Base-by-base conservation (phyloP, 345 rosid species). In the Eucalyptus tenuipes region DNA sequence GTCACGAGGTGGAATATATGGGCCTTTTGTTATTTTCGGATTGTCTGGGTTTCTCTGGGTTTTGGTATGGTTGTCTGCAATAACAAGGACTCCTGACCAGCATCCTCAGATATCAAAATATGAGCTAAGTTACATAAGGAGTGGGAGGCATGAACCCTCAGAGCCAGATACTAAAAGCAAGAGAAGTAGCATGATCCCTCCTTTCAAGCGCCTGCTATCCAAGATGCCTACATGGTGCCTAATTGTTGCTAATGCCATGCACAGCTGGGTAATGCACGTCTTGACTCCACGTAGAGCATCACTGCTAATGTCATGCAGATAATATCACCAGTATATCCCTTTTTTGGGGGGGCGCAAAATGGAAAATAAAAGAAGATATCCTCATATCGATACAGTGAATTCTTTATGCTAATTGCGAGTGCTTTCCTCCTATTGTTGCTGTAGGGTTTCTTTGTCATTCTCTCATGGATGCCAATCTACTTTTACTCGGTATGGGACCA, bases 381-480 rank as follows among this genome's bases (percentile, higher is more conserved):
- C 29, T 75, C 84, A 75, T 75, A 11, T 20, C 24, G 9, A 55
- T 61, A n/a, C 68, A 10, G 49, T 40, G 9, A 87, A 42, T 37
- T 27, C 49, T 86, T 86, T 16, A 47, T 42, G 27, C 80, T 88
- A 24, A 50, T 37, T n/a, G 87, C 29, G 11, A 25, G 87, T 87
- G 33, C 49, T 75, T 90, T 42, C 88, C 42, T 52, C 87, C 50
- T 88, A 59, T 52, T 22, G 87, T 55, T 92, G 71, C 96, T 75
- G 84, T 75, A 97, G 99, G 99, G 99, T 0, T 97, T 97, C 87
- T 97, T 97, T 92, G 97, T 96, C 91, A 96, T 97, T 92, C 99
- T 97, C 89, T 95, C 99, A 37, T 97, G 99, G 99, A 97, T 96
- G 99, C 99, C 99, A 24, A 95, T 96, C 88, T 96, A 96, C 94